These are phyloP conservation scores for Pseudozyma pruni DNA, from an alignment of 1,284 basidiomycete genomes.

Conservation along the genomic window DNA sequence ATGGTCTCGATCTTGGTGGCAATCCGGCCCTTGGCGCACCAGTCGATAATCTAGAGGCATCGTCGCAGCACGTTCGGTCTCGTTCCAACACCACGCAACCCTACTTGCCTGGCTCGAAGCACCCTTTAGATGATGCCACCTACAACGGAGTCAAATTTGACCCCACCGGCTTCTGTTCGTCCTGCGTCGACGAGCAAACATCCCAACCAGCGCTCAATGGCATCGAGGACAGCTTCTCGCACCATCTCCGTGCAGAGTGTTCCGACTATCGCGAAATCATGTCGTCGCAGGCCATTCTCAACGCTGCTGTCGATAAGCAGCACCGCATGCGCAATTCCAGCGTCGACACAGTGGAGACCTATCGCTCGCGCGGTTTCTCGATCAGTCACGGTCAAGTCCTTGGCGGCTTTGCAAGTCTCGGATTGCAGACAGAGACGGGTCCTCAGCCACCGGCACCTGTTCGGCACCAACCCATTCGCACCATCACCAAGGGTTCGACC, in stretches of 20 bases:
- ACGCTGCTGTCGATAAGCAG: conserved; percentile 24
- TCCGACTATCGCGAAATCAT: conserved; percentile 56
- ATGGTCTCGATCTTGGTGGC: conserved; percentile 58
- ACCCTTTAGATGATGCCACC: neutral
- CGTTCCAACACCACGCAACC: conserved; percentile 19
- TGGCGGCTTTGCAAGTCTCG: conserved; percentile 44
- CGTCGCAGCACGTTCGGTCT: conserved; percentile 17
- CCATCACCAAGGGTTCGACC: conserved; percentile 22
- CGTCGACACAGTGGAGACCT: conserved; percentile 1
- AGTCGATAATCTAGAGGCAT: neutral
- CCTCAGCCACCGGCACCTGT: conserved; percentile 2
- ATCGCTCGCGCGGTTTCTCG: conserved; percentile 15
- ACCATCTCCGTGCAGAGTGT: conserved; percentile 57
- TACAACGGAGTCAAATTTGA: conserved; percentile 8
- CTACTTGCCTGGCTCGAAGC: neutral
- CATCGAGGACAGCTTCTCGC: conserved; percentile 54
- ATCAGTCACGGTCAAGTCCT: conserved; percentile 41
- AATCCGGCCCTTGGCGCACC: conserved; percentile 5
- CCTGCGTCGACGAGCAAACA: neutral
- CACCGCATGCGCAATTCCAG: conserved; percentile 5
- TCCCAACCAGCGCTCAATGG: conserved; percentile 6
- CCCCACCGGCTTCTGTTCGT: conserved; percentile 7
- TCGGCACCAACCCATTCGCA: conserved; percentile 12
- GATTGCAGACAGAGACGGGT: conserved; percentile 23
- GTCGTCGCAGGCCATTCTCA: conserved; percentile 41